Evolutionary conservation across 192 early-diverging fungal species (phyloP), one percentile per base, ranked within the genome.

Genomic region (Chytriomyces confervae): DNA sequence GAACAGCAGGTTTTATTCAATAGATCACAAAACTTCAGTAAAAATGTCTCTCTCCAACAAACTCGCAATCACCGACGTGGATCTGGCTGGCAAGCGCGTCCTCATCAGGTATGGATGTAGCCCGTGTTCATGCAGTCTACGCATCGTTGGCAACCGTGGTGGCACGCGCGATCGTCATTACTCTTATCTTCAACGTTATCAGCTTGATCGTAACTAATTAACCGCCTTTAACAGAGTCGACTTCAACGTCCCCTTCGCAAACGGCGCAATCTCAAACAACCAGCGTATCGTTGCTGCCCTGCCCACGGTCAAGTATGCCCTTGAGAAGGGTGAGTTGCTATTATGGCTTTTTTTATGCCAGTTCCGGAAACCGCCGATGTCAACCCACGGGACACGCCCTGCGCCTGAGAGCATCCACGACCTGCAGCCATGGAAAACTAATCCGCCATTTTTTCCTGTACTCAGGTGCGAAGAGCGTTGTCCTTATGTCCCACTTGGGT

Each of bases 221-320:
- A 49, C 49, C 10, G 49, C 49, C 9, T 46, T 44, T 6, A 20
- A 27, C 81, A 95, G 94, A 62, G 96, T 98, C 48, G 96, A 99
- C 91, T 99, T 99, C 84, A 99, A 99, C 84, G 97, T 99, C n/a
- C 97, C 97, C 61, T 93, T 97, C 77, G 92, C 93, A 78, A 88
- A 94, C 50, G 92, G 91, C 76, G 91, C 92, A 80, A 98, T 99
- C 83, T 92, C 95, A 73, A 98, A 98, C 92, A 96, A 97, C 87
- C 93, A 94, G 85, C 93, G 97, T 80, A 98, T 99, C 79, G 90
- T 88, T 50, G 95, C 94, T 61, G 97, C 97, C 53, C 81, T 99
- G 66, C 97, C 96, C 48, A 98, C 95, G 48, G 93, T 99, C 87
- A 89, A 96, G 77, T 90, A 98, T 80, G 94, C 93, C 51, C 85